These are phyloP conservation scores for Pleoardoris graminearum DNA, from an alignment of 2,329 filamentous ascomycete genomes.

Conservation along the genomic window DNA sequence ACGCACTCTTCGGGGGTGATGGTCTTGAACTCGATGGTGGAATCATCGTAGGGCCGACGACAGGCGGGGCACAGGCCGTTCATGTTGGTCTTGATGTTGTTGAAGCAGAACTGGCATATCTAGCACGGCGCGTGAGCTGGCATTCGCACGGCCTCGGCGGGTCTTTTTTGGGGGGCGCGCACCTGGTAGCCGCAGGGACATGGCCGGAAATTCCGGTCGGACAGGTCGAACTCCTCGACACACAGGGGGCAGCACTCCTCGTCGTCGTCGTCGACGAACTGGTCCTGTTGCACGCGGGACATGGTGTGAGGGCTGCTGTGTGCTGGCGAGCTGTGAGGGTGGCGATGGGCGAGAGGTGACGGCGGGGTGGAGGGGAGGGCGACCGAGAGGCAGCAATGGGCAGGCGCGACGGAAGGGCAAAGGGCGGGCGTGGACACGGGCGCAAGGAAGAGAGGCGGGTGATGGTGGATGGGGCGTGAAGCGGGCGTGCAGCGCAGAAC, in stretches of 20 bases:
- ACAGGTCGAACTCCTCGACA: constrained; percentile 98
- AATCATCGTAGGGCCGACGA: constrained; percentile 91
- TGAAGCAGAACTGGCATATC: constrained; percentile 99
- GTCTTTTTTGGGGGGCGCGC: constrained; percentile 43
- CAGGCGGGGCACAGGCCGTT: constrained; percentile 98
- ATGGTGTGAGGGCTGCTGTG: constrained; percentile 39
- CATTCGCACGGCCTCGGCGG: constrained; percentile 15
- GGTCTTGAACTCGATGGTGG: constrained; percentile 95
- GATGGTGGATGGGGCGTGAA: constrained; percentile 30
- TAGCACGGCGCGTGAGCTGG: constrained; percentile 30
- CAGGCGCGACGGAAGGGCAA: constrained; percentile 11
- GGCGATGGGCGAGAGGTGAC: constrained; percentile 21
- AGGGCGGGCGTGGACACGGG: constrained; percentile 33
- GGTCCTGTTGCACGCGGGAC: constrained; percentile 55
- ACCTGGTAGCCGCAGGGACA: constrained; percentile 99
- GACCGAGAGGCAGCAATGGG: neutral
- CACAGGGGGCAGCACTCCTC: constrained; percentile 80
- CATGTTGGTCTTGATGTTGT: constrained; percentile 98
- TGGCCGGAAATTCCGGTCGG: constrained; percentile 93
- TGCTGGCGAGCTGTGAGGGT: constrained; percentile 24
- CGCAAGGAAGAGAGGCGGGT: constrained; percentile 29
- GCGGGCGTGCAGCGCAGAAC: constrained; percentile 14
- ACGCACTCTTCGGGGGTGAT: constrained; percentile 92
- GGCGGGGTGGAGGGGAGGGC: constrained; percentile 1
- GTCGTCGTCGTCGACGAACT: constrained; percentile 59